A percentile compares a stretch with the other conserved stretches of the same genome.
Conservation (phyloP, 345 rosid species). For the Eucalyptus virginea region DNA sequence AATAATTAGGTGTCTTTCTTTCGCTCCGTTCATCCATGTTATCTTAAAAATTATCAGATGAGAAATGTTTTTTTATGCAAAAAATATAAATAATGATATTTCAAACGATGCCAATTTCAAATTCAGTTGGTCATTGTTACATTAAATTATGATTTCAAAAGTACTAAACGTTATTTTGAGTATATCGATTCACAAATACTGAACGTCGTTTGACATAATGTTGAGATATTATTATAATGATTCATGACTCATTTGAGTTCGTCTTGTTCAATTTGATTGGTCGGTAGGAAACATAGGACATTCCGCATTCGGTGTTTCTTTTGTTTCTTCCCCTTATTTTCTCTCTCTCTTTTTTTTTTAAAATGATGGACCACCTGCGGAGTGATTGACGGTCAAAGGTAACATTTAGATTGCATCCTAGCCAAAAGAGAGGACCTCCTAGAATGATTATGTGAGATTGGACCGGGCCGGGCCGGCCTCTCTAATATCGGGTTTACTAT, state of each 20-base stretch:
- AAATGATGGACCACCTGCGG: rapidly evolving
- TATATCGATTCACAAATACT: rapidly evolving
- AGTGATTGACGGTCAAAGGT: neutral
- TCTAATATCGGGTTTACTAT: neutral
- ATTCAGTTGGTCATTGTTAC: rapidly evolving
- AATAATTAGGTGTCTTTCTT: rapidly evolving
- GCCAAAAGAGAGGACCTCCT: neutral
- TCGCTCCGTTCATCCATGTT: neutral
- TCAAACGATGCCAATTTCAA: rapidly evolving
- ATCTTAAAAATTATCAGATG: neutral
- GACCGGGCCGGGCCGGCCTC: rapidly evolving
- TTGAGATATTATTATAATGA: rapidly evolving
- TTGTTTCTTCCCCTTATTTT: neutral
- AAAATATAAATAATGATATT: neutral
- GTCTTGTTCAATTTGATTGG: neutral
- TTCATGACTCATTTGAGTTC: neutral
- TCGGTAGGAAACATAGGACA: neutral
- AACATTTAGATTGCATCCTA: neutral
- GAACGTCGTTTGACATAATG: rapidly evolving
- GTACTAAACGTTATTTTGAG: rapidly evolving
- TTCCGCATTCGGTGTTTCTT: rapidly evolving
- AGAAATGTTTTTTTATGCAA: rapidly evolving
- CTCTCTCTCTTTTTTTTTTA: rapidly evolving
- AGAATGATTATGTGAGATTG: neutral
- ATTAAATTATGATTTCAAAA: rapidly evolving